Percentiles rank a stretch among this genome's conserved stretches.
Evolutionary conservation across 2,329 filamentous ascomycete species (phyloP).

Genomic region (Scytalidium sp.): DNA sequence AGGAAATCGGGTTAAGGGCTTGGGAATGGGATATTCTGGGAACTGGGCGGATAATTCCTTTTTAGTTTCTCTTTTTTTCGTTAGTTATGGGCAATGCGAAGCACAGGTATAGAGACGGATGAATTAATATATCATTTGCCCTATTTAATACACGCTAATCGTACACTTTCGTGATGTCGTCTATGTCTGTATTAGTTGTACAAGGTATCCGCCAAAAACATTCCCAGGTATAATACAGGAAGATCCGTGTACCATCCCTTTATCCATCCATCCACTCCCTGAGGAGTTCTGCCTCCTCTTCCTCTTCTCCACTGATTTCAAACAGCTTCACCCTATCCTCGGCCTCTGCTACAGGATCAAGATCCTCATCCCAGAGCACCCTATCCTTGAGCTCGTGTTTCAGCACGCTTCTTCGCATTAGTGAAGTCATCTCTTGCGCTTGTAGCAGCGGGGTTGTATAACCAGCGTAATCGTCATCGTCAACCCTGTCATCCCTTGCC

Average conservation of each 20-base stretch:
- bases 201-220: too few species aligned
- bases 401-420: conserved; percentile 23
- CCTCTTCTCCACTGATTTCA: background rate
- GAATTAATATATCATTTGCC: too few species aligned
- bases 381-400: conserved; percentile 20
- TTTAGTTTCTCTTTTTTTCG: too few species aligned
- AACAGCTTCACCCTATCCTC: conserved; percentile 10
- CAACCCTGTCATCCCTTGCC: background rate
- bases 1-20: too few species aligned
- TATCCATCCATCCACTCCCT: conserved; percentile 1
- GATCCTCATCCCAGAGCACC: conserved; percentile 17
- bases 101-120: too few species aligned
- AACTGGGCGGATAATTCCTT: too few species aligned
- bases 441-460: conserved; percentile 9
- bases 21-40: too few species aligned
- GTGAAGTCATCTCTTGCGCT: conserved; percentile 15
- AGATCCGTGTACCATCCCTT: background rate
- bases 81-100: too few species aligned
- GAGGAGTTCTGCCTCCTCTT: conserved; percentile 1
- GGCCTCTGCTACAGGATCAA: conserved; percentile 13
- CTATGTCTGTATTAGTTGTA: too few species aligned
- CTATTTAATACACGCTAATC: too few species aligned
- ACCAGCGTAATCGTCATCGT: background rate
- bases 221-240: too few species aligned
- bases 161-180: too few species aligned